These are phyloP conservation scores for Mycena floridula DNA, from an alignment of 768 basidiomycete genomes.

Conservation along the genomic window DNA sequence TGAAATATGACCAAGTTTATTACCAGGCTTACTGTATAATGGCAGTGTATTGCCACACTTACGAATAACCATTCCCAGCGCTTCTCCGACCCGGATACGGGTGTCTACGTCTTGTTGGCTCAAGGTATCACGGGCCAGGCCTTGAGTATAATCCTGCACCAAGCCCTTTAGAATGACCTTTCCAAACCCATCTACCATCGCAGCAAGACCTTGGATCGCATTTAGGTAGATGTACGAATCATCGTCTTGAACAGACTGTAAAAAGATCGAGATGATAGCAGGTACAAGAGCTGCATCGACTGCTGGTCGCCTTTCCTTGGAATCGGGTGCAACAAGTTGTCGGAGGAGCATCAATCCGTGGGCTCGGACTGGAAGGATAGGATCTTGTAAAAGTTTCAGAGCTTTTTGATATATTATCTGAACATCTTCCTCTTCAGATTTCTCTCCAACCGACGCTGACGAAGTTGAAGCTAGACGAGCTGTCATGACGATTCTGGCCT, in stretches of 20 bases:
- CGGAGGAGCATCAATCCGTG: constrained; percentile 84
- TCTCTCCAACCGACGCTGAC: constrained; percentile 18
- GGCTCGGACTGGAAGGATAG: constrained; percentile 88
- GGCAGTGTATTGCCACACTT: constrained; percentile 65
- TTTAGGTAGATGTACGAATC: constrained; percentile 96
- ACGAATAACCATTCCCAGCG: constrained; percentile 70
- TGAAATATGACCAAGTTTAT: neutral
- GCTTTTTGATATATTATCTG: constrained; percentile 82
- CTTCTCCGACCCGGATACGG: constrained; percentile 81
- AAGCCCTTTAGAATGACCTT: constrained; percentile 64
- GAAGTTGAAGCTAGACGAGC: constrained; percentile 68
- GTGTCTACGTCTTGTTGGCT: constrained; percentile 66
- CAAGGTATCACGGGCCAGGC: constrained; percentile 37
- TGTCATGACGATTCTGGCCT: constrained; percentile 80
- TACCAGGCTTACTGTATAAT: constrained; percentile 50
- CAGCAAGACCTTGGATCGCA: constrained; percentile 85
- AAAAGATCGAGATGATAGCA: constrained; percentile 81
- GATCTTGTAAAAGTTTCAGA: constrained; percentile 82
- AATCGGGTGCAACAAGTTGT: constrained; percentile 53
- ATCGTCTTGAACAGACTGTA: constrained; percentile 81
- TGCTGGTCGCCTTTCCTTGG: constrained; percentile 16
- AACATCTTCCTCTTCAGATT: constrained; percentile 31
- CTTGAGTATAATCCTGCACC: constrained; percentile 58
- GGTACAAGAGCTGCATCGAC: constrained; percentile 64
- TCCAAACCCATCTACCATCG: constrained; percentile 75